phyloP scores from a whole-genome alignment of 345 rosid genomes.

The Sapria himalayana region DNA sequence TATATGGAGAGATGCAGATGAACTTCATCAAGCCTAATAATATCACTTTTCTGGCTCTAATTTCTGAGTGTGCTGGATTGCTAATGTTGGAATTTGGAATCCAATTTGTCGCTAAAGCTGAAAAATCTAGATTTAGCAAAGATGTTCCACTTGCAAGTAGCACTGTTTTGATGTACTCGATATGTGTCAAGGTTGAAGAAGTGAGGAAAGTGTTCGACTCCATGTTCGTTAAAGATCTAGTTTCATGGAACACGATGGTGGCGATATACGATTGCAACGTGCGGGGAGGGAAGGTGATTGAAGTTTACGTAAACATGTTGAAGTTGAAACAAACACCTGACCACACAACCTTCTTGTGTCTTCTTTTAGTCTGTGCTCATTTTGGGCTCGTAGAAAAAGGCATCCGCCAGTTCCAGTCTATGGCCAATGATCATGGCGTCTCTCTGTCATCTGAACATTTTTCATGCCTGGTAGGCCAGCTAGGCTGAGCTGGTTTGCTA shows the following conservation, averaged over 20 bases:
- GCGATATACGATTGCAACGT: constrained; percentile 12
- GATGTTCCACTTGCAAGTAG: constrained; percentile 12
- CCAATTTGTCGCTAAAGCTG: constrained; percentile 9
- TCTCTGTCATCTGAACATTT: constrained; percentile 8
- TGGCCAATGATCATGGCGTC: constrained; percentile 9
- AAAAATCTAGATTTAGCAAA: constrained; percentile 8
- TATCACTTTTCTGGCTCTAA: constrained; percentile 9
- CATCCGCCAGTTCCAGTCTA: constrained; percentile 9
- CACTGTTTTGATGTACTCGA: constrained; percentile 11
- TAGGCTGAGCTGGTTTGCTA: constrained; percentile 12
- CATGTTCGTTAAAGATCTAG: constrained; percentile 4
- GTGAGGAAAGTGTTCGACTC: constrained; percentile 10
- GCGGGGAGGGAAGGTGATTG: constrained; percentile 7
- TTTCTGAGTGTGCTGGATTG: constrained; percentile 9
- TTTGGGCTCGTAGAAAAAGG: constrained; percentile 12
- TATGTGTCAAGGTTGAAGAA: constrained; percentile 10
- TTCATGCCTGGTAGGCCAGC: constrained; percentile 12
- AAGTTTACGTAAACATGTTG: constrained; percentile 9
- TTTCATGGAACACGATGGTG: constrained; percentile 14
- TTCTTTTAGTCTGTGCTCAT: constrained; percentile 14
- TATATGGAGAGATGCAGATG: constrained; percentile 6
- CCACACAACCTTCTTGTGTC: constrained; percentile 7
- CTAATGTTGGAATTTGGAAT: constrained; percentile 9
- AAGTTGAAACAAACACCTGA: constrained; percentile 8
- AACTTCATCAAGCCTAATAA: constrained; percentile 9